Base-by-base conservation (phyloP, 2,329 filamentous ascomycete genomes). In the Aspergillus fructus region DNA sequence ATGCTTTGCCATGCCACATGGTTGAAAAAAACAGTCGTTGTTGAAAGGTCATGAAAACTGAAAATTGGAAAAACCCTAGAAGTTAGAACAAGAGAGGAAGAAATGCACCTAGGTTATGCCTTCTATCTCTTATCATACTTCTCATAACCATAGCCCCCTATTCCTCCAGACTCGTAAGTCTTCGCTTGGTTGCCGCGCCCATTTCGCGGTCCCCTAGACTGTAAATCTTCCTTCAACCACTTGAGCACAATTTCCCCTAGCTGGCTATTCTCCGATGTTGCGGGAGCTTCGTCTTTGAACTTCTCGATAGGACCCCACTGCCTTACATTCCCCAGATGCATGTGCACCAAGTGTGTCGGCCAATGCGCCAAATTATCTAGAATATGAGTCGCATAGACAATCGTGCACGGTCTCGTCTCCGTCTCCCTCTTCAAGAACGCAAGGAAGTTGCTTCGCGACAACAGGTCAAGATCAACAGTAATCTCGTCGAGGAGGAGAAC, bases 381-480 rank as follows among this genome's bases (percentile, higher is more conserved):
- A 62, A 99, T 97, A 75, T 99, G 94, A 13, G 94, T 99, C 7
- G 94, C 94, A 73, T 99, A 99, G 30, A 99, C 92, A 66, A 99
- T 90, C 4, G 94, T 97, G 71, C 93, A 97, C 40, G 86, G 82
- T 53, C 93, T 82, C 7, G 71, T 79, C 76, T 93, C 89, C 0
- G 93, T 97, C 84, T 99, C 94, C 59, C 81, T 81, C 76, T 92
- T 92, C 69, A 99, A 76, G 80, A 93, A 99, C 43, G 78, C 81
- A 33, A 99, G 81, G 73, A 99, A 99, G 71, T 93, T 88, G 66
- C 87, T 87, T 15, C 94, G 85, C 55, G 86, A 90, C 59, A 97
- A 83, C 57, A 99, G 83, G 74, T 99, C 94, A 60, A 99, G 80
- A 74, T 99, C 94, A 8, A 99, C 94, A 1, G 94, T 99, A 73